Base-by-base conservation (phyloP, 1,284 basidiomycete genomes). In the Fomitopsis betulina region DNA sequence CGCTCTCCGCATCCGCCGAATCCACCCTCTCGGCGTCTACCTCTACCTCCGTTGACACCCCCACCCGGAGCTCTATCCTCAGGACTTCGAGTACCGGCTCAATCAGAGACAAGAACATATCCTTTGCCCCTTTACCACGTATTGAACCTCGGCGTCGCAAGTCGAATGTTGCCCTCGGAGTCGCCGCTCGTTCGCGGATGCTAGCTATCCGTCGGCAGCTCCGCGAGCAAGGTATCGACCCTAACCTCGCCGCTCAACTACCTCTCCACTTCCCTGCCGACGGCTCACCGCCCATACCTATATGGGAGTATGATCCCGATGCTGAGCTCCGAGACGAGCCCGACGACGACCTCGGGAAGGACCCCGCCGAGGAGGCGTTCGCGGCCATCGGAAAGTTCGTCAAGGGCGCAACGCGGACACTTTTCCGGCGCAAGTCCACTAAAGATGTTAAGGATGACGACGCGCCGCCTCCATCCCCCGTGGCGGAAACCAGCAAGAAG, bases 91-190 rank as follows among this genome's bases (percentile, higher is more conserved):
- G 57, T 52, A 57, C 65, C 25, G 59, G 57, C 32, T 63, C 42
- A 19, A 51, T 47, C 23, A 23, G 43, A 37, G 33, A 19, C 33
- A 55, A 62, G 21, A 77, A 73, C 59, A 78, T 89, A 59, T 80
- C 77, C 60, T 89, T 89, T 62, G 87, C 87, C 0, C 87, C 87
- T 0, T 76, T 89, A 37, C 87, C 87, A 0, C 70, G 78, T 55
- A 72, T 80, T 15, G 82, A 78, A 19, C 83, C 82, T 2, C 76
- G 81, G 38, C 80, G 79, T 63, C 79, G 83, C 51, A 78, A 80
- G 45, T 81, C 79, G 7, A 71, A 74, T 47, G 73, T 77, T n/a
- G 85, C 83, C 17, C 75, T 89, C 17, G 87, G 87, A 27, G 79
- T 86, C 63, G 81, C 84, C 54, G 83, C 80, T n/a, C 82, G 84